Evolutionary conservation across 83 land plant genomes (phyloP), one percentile per base, ranked within the genome.

Genomic region (Diphasiastrum complanatum): DNA sequence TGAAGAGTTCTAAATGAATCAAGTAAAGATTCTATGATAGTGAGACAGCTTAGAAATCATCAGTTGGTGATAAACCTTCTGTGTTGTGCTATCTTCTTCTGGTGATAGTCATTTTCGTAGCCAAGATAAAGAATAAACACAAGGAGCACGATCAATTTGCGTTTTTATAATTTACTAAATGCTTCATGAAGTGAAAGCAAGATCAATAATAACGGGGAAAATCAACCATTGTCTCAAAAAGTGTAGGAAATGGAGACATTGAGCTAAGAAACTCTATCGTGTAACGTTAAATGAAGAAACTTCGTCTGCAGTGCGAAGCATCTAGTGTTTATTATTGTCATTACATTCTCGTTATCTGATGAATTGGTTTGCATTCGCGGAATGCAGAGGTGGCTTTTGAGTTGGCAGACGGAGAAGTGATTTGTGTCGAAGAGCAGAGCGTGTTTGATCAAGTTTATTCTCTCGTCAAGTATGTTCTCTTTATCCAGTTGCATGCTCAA

Each of bases 391-490:
- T 84, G 41, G 76, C 81, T 14, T 86, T 82, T 57, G 95, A 91
- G 63, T 75, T 91, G 5, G 89, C 89, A 12, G 95, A 95, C 75
- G 77, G 75, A 64, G 99, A 95, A 51, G 60, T 95, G 28, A 77
- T 78, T 65, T 89, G 90, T 47, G 73, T 86, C 14, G 95, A 86
- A 60, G 97, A 95, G 75, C 97, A 86, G 56, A 80, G 75, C 27
- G 60, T 90, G 19, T 86, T 95, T 59, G 99, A 90, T 61, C 83
- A 83, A 16, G 72, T 84, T 1, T 95, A 89, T 66, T 82, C 97
- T 5, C 71, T 95, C 20, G 78, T 90, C 18, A 79, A 67, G 68
- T 75, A 35, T 37, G 61, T 12, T 32, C 24, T 4, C 57, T 14
- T 25, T 47, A 2, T 4, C 14, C 8, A 53, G 63, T 62, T 62